Conservation (phyloP, 805 yeast genomes). For the Cyberlindnera japonica region DNA sequence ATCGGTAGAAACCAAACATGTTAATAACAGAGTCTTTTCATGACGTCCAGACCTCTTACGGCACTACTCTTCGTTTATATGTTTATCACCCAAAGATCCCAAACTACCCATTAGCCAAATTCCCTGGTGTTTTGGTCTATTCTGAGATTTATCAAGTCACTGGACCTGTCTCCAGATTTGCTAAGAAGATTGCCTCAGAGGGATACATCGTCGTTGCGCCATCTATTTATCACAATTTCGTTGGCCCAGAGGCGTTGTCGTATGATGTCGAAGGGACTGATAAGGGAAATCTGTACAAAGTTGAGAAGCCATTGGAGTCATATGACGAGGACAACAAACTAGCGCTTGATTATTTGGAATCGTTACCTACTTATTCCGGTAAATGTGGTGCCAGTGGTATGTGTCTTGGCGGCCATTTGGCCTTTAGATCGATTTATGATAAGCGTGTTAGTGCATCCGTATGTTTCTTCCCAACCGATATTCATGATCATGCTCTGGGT, state of each 20-base stretch:
- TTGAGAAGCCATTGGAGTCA: slow-evolving; percentile 61
- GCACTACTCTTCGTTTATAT: slow-evolving; percentile 63
- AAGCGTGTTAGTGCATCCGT: slow-evolving; percentile 62
- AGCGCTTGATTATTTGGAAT: slow-evolving; percentile 56
- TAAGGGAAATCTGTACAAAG: slow-evolving; percentile 63
- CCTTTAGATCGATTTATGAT: slow-evolving; percentile 68
- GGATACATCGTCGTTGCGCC: slow-evolving; percentile 81
- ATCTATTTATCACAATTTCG: slow-evolving; percentile 74
- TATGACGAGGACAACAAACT: slow-evolving; percentile 73
- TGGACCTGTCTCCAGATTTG: slow-evolving; percentile 78
- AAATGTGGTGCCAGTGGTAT: slow-evolving; percentile 79
- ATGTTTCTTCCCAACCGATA: slow-evolving; percentile 78
- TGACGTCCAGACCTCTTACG: slow-evolving; percentile 63
- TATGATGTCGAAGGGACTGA: slow-evolving; percentile 77
- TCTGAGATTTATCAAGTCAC: slow-evolving; percentile 80
- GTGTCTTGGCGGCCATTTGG: slow-evolving; percentile 85
- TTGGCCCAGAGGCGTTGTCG: slow-evolving; percentile 55
- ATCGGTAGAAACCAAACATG: too few relatives aligned
- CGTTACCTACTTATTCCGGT: slow-evolving; percentile 63
- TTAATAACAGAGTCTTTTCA: slow-evolving; percentile 60
- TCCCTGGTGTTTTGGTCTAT: slow-evolving; percentile 77
- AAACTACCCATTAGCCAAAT: slow-evolving; percentile 72
- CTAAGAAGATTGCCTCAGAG: slow-evolving; percentile 72
- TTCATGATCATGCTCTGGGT: slow-evolving; percentile 66
- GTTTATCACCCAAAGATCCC: slow-evolving; percentile 65